Evolutionary conservation across 352 stramenopile species (phyloP).

Genomic region (Plasmopara halstedii): DNA sequence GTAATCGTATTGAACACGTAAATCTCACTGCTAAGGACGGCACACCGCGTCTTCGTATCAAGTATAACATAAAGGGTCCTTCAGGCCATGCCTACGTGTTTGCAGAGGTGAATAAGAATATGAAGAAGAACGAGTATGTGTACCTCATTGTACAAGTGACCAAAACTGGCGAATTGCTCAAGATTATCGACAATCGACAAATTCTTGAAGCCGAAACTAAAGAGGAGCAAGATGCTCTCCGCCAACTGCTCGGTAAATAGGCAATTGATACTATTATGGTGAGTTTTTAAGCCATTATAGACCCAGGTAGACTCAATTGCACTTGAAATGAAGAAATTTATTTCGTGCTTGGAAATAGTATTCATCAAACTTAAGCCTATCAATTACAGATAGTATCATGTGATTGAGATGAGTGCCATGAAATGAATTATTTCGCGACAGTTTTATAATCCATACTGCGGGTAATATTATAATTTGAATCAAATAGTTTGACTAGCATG

Average conservation of each 20-base stretch:
- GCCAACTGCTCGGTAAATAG: conserved; percentile 65
- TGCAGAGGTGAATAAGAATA: conserved; percentile 87
- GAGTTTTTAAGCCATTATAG: no score
- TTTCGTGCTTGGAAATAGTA: no score
- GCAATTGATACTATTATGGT: no score
- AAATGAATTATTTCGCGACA: no score
- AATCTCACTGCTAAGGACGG: conserved; percentile 87
- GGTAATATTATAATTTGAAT: no score
- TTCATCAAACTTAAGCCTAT: no score
- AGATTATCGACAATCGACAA: conserved; percentile 90
- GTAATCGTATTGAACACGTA: conserved; percentile 94
- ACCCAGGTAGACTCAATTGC: no score
- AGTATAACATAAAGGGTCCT: conserved; percentile 93
- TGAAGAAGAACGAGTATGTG: conserved; percentile 92
- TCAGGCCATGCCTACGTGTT: conserved; percentile 88
- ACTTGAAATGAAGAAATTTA: no score
- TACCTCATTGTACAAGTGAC: conserved; percentile 94
- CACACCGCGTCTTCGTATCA: conserved; percentile 77
- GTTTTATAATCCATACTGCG: no score
- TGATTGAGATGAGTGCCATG: no score
- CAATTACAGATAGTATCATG: no score
- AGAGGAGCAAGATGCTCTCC: conserved; percentile 72
- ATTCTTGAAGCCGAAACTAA: conserved; percentile 65
- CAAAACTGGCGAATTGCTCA: conserved; percentile 85
- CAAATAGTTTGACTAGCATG: no score